These are phyloP conservation scores for Didymella glomerata DNA, from an alignment of 2,329 filamentous ascomycete species.

Conservation along the genomic window DNA sequence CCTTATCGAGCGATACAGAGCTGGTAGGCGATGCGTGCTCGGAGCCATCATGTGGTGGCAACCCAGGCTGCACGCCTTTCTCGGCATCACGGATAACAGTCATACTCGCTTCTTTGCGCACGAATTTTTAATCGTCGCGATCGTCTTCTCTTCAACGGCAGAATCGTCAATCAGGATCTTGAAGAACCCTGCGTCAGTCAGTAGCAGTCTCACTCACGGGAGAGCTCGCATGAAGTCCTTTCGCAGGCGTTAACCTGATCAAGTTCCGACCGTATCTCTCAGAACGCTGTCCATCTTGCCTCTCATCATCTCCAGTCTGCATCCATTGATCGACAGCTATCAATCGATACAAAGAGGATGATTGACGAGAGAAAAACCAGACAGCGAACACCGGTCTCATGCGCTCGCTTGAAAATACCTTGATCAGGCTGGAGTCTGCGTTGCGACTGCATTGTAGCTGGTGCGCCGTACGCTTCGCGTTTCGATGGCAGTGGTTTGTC, in stretches of 20 bases:
- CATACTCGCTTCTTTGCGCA: not conserved
- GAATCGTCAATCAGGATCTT: not conserved
- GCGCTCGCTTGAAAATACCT: conserved; percentile 48
- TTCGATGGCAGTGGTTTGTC: not conserved
- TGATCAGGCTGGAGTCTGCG: conserved; percentile 48
- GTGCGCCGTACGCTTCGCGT: conserved; percentile 36
- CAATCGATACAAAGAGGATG: not conserved
- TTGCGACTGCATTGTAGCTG: conserved; percentile 42
- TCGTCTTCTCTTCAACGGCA: not conserved
- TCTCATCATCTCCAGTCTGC: not conserved
- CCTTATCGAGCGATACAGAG: conserved; percentile 54
- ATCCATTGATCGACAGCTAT: too few species aligned
- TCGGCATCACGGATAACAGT: conserved; percentile 14
- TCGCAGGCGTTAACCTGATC: conserved; percentile 63
- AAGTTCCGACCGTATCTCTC: conserved; percentile 65
- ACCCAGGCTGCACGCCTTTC: conserved; percentile 20
- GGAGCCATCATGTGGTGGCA: conserved; percentile 24
- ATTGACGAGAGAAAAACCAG: not conserved
- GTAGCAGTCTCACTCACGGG: conserved; percentile 31
- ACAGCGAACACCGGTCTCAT: conserved; percentile 51
- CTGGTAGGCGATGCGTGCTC: conserved; percentile 27
- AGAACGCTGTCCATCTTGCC: conserved; percentile 46
- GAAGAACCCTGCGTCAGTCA: conserved; percentile 46
- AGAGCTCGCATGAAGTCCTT: conserved; percentile 60
- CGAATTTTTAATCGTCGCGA: not conserved